Evolutionary conservation across 2,329 filamentous ascomycete genomes (phyloP), one percentile per base, ranked within the genome.

Genomic region (Hymenoscyphus linearis): DNA sequence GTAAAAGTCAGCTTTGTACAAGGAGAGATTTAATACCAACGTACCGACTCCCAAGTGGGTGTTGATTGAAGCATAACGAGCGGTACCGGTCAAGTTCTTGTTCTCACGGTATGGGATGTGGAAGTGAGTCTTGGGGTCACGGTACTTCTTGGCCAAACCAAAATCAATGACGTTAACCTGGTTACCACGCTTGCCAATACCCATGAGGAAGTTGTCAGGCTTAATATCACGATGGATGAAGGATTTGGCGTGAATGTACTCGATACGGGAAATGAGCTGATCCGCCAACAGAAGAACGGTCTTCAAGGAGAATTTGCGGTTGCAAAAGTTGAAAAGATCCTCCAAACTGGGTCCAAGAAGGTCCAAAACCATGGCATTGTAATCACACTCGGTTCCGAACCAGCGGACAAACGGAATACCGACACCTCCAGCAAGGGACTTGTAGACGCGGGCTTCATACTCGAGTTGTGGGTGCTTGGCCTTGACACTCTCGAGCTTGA

Each of bases 181-280:
- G 81, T 98, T 99, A 68, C 95, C 95, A 74, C 93, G 91, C 85
- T 98, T 98, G 74, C 95, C 95, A 72, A 98, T 98, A 66, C 93
- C 93, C 93, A 98, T 97, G 56, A 98, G 83, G 81, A 98, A 99
- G 85, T 99, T 98, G 83, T 99, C 95, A 36, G 95, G 95, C 84
- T 99, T 99, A 82, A 99, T 99, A 77, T 99, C 95, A 78, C 95
- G 93, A 80, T 99, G 95, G 76, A 98, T 98, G 78, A 99, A 98
- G 9, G 92, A 97, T 80, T 98, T 98, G 81, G 95, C 95, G 77
- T 99, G 95, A 72, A 99, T 99, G 81, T 98, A 98, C 80, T 99
- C 95, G 77, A 99, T 97, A 72, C 95, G 93, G 68, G 93, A 98
- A 76, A 99, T 98, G 77, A 97, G 88, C 81, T 99, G 95, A 73